Conservation (phyloP, 2,329 filamentous ascomycete species). For the Colletotrichum cuscutae region DNA sequence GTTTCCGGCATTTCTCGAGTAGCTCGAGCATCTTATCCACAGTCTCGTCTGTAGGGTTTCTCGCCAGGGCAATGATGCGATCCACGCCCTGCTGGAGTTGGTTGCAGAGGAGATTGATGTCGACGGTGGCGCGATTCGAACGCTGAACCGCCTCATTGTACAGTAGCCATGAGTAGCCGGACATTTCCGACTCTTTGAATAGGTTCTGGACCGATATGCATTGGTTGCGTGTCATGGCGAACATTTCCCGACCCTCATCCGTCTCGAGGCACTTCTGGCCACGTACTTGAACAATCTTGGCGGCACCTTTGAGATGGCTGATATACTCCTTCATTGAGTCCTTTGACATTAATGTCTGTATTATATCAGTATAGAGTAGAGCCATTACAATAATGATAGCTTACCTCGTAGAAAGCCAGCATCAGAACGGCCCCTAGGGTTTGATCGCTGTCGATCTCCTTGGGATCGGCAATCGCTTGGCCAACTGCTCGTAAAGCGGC, state of each 20-base stretch:
- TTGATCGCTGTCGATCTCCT: conserved; percentile 26
- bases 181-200: conserved; percentile 29
- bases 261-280: conserved; percentile 31
- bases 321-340: conserved; percentile 38
- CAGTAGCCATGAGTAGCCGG: conserved; percentile 36
- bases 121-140: conserved; percentile 31
- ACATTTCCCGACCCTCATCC: conserved; percentile 36
- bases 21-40: conserved; percentile 23
- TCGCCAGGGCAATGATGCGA: conserved; percentile 12
- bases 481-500: conserved; percentile 30
- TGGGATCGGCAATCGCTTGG: conserved; percentile 27
- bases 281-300: conserved; percentile 36
- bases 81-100: conserved; percentile 35
- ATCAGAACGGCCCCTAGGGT: conserved; percentile 33
- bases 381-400: rapidly evolving
- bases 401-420: conserved; percentile 36
- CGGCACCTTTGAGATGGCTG: conserved; percentile 38
- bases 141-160: conserved; percentile 27
- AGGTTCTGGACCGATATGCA: conserved; percentile 35
- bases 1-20: conserved; percentile 9
- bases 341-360: conserved; percentile 32
- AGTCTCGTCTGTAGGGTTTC: conserved; percentile 1
- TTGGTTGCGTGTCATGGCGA: conserved; percentile 38
- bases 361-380: background rate
- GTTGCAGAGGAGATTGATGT: conserved; percentile 33